Percentiles rank a stretch among this genome's conserved stretches.
These are phyloP conservation scores for Carex littledalei DNA, from an alignment of 176 grass and related monocot genomes.

Conservation along the genomic window DNA sequence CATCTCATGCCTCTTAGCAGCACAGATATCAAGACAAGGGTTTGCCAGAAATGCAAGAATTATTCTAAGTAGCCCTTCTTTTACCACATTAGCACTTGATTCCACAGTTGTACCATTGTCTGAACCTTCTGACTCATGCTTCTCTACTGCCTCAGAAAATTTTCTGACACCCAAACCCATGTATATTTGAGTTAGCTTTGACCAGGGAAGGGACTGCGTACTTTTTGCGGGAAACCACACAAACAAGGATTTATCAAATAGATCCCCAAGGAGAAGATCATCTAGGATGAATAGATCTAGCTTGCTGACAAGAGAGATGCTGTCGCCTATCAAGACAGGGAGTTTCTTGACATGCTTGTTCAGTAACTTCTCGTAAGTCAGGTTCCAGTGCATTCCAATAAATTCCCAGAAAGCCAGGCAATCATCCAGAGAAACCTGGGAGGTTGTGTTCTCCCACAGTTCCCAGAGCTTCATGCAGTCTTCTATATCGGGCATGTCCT, in stretches of 20 bases:
- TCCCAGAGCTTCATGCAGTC: conserved; percentile 44
- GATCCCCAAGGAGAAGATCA: conserved; percentile 47
- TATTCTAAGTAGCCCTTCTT: conserved; percentile 31
- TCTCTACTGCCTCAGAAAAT: conserved; percentile 41
- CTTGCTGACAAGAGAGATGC: conserved; percentile 36
- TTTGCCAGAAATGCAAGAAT: conserved; percentile 39
- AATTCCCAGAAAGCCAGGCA: conserved; percentile 59
- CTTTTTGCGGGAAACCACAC: conserved; percentile 48
- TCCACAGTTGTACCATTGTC: background rate
- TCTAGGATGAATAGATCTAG: conserved; percentile 53
- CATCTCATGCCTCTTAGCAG: conserved; percentile 29
- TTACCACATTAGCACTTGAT: conserved; percentile 7
- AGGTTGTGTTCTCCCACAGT: conserved; percentile 37
- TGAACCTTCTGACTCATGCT: conserved; percentile 22
- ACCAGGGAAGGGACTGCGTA: background rate
- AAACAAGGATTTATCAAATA: conserved; percentile 47
- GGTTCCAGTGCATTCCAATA: conserved; percentile 36
- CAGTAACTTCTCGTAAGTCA: conserved; percentile 16
- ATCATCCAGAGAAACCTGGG: conserved; percentile 4
- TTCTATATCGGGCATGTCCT: conserved; percentile 21
- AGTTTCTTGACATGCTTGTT: conserved; percentile 29
- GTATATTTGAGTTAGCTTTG: conserved; percentile 41
- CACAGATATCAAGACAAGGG: conserved; percentile 30
- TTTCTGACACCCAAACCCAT: conserved; percentile 35
- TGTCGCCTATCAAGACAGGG: conserved; percentile 24